These are phyloP conservation scores for Entamoeba dispar DNA, from an alignment of 208 protist species.

Conservation along the genomic window DNA sequence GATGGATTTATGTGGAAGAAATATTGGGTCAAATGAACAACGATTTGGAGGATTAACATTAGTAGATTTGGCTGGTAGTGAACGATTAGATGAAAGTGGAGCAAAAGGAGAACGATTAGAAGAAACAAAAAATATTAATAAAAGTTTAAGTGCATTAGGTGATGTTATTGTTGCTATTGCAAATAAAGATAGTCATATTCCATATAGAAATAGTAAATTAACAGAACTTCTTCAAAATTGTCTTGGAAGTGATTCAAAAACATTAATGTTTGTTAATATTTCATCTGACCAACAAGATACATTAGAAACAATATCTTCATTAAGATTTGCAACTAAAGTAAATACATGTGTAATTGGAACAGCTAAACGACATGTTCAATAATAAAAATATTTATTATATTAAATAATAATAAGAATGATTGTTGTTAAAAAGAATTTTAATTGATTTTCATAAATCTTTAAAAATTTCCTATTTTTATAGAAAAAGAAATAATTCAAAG, in stretches of 20 bases:
- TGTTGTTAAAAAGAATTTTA: too few relatives aligned
- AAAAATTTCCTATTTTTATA: too few relatives aligned
- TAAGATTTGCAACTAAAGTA: constrained; percentile 45
- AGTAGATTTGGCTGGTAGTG: constrained; percentile 61
- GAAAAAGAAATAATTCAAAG: too few relatives aligned
- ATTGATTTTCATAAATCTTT: too few relatives aligned
- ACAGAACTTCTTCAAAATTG: constrained; percentile 57
- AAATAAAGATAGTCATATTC: constrained; percentile 13
- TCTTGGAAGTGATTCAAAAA: constrained; percentile 53
- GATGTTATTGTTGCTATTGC: constrained; percentile 61
- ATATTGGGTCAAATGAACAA: background rate
- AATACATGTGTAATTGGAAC: background rate
- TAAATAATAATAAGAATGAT: too few relatives aligned
- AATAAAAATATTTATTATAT: too few relatives aligned
- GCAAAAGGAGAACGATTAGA: constrained; percentile 36
- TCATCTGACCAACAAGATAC: constrained; percentile 44
- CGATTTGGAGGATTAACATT: constrained; percentile 35
- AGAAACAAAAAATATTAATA: constrained; percentile 62
- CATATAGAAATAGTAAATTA: constrained; percentile 40
- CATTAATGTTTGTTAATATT: constrained; percentile 49
- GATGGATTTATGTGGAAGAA: background rate
- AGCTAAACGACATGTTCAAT: background rate
- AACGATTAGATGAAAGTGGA: constrained; percentile 21
- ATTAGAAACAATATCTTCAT: constrained; percentile 52
- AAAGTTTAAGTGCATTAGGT: constrained; percentile 55